Base-by-base conservation (phyloP, 1,139 yeast genomes). In the Taphrina betulina region DNA sequence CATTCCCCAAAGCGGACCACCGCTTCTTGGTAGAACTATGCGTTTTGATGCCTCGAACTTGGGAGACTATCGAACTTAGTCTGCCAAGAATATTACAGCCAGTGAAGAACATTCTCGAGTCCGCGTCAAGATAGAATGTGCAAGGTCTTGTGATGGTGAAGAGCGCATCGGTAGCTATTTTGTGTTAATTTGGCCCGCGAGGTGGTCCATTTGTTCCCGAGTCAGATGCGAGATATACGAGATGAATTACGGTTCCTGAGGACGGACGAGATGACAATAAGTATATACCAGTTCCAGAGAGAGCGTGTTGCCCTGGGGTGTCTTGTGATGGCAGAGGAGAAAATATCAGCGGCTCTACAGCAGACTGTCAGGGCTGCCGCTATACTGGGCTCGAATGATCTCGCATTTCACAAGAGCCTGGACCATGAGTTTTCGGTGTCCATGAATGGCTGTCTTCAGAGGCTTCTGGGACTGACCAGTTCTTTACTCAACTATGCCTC, bases 381-480 rank as follows among this genome's bases (percentile, higher is more conserved):
- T 3, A 80, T 85, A 1, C 71, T 92, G 43, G 85, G 89, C 1
- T 80, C 88, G 0, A 88, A 86, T 62, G 98, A 92, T 71, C 78
- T 89, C 23, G 78, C 77, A 42, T 92, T 90, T 65, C 80, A 82
- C 70, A 77, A 77, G 56, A 79, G 89, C 43, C 68, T 89, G n/a
- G 95, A 88, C 65, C 65, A 74, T 1, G 66, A 69, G 0, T 67
- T 85, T 26, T 72, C 78, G 3, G 59, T 64, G 1, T 67, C 75
- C 17, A 72, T 82, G 22, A 76, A 77, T 29, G 63, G 65, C 1
- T 69, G 79, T 1, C 75, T 82, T 1, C 63, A 66, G 3, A 69
- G 74, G 29, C 65, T 89, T 14, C 68, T 84, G 42, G 72, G 69
- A 3, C 65, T 84, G 45, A 76, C 84, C 51, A 83, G 83, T 66